Evolutionary conservation across 2,329 filamentous ascomycete species (phyloP).

Genomic region (Exophiala dermatitidis): DNA sequence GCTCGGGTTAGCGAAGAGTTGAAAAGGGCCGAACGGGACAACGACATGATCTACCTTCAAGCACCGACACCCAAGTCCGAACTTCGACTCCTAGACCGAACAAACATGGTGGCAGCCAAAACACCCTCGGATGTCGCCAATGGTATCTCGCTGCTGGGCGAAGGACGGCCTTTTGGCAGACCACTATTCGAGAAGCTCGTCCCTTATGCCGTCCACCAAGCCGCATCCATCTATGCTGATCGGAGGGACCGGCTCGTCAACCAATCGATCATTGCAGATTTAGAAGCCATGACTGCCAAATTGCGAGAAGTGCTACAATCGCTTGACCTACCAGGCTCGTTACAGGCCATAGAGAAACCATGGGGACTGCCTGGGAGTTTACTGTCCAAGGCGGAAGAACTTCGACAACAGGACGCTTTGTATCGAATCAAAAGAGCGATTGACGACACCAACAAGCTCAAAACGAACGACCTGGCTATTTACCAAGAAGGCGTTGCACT

Average conservation of each 20-base stretch:
- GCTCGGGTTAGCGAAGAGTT: constrained; percentile 76
- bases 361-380: constrained; percentile 79
- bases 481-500: constrained; percentile 79
- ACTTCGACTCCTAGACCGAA: constrained; percentile 74
- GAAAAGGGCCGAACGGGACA: constrained; percentile 85
- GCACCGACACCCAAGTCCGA: constrained; percentile 83
- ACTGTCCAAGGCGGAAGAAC: constrained; percentile 85
- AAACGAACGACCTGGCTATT: constrained; percentile 65
- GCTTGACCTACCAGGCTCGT: constrained; percentile 79
- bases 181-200: constrained; percentile 87
- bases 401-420: constrained; percentile 82
- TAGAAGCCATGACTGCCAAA: constrained; percentile 72
- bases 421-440: constrained; percentile 70
- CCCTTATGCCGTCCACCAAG: constrained; percentile 90
- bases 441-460: constrained; percentile 84
- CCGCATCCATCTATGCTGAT: constrained; percentile 91
- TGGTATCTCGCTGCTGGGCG: constrained; percentile 71
- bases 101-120: constrained; percentile 75
- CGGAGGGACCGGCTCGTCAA: constrained; percentile 84
- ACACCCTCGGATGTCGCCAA: constrained; percentile 75
- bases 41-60: constrained; percentile 86
- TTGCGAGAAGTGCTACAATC: constrained; percentile 73
- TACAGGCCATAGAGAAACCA: constrained; percentile 92
- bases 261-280: constrained; percentile 73
- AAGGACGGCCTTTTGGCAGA: constrained; percentile 70